phyloP scores from a whole-genome alignment of 2,329 filamentous ascomycete genomes.

The Mycosphaerelloides madeirae region DNA sequence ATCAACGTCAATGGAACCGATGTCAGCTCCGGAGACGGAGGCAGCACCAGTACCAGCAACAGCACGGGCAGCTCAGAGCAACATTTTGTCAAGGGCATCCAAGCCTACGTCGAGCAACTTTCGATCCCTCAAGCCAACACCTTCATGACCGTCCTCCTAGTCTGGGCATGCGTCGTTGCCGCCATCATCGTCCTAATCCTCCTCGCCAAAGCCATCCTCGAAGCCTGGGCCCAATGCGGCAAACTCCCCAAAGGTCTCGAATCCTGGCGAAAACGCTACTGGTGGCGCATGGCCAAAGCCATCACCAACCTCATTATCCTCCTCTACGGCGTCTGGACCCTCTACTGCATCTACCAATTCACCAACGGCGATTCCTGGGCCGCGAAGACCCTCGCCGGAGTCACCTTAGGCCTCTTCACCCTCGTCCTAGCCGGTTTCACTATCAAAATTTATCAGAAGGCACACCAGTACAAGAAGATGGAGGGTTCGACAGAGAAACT shows the following conservation, averaged over 20 bases:
- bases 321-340: conserved; percentile 88
- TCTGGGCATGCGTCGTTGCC: conserved; percentile 83
- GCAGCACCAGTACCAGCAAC: conserved; percentile 23
- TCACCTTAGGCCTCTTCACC: conserved; percentile 79
- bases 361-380: conserved; percentile 91
- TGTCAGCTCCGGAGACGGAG: conserved; percentile 23
- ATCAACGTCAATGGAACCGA: conserved; percentile 41
- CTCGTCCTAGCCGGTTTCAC: conserved; percentile 75
- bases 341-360: conserved; percentile 96
- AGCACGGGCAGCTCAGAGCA: conserved; percentile 40
- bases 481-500: conserved; percentile 70
- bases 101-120: conserved; percentile 77
- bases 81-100: conserved; percentile 65
- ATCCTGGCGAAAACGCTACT: conserved; percentile 92
- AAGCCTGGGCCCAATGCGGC: conserved; percentile 85
- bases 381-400: conserved; percentile 73
- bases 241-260: conserved; percentile 74
- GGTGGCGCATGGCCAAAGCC: conserved; percentile 82
- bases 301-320: conserved; percentile 87
- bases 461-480: conserved; percentile 64
- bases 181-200: conserved; percentile 80
- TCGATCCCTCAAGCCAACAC: conserved; percentile 83
- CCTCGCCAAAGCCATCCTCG: conserved; percentile 84
- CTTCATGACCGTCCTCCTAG: conserved; percentile 89
- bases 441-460: conserved; percentile 75